Evolutionary conservation across 2,329 filamentous ascomycete genomes (phyloP).

Genomic region (Ophiostoma tasmaniense): DNA sequence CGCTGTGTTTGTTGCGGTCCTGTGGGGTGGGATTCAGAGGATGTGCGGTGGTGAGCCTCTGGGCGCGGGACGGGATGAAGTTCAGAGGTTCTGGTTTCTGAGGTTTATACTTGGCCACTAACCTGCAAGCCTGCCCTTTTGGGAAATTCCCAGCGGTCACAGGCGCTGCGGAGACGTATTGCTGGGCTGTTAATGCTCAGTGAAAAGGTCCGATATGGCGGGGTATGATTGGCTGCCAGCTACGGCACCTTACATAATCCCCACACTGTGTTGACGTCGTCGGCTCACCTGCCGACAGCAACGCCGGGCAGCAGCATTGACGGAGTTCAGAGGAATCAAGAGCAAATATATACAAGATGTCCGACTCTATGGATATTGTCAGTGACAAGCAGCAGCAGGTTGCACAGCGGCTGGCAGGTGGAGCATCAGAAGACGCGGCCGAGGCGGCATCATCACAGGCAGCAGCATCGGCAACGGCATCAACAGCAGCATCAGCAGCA

Average conservation of each 20-base stretch:
- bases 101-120: background rate
- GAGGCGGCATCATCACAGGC: too few relatives aligned
- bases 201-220: background rate
- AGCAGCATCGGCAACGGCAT: background rate
- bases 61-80: background rate
- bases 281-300: background rate
- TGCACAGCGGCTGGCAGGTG: background rate
- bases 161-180: background rate
- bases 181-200: background rate
- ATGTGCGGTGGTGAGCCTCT: background rate
- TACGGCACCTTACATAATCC: background rate
- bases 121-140: background rate
- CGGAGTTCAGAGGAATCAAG: background rate
- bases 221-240: background rate
- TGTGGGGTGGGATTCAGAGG: background rate
- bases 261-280: constrained; percentile 6
- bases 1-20: background rate
- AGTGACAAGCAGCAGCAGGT: background rate
- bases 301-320: background rate
- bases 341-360: background rate
- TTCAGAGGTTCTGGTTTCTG: background rate
- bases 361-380: constrained; percentile 21
- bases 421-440: constrained; percentile 3
- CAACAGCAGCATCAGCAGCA: background rate
- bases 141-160: background rate